These are phyloP conservation scores for Volvox reticuliferus DNA, from an alignment of 139 green algal genomes.

Conservation along the genomic window DNA sequence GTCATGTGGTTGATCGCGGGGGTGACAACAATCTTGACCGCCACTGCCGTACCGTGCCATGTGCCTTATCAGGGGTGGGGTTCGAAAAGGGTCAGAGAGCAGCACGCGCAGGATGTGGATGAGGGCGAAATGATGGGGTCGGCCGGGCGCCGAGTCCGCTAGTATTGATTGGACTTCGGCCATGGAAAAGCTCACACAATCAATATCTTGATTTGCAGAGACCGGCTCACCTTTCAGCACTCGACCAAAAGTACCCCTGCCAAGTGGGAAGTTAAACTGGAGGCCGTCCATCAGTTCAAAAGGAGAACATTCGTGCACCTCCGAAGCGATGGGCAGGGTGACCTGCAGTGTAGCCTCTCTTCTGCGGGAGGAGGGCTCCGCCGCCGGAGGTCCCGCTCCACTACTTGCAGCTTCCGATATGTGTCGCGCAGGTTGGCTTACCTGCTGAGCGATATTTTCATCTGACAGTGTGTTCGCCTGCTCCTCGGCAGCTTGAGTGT, in stretches of 20 bases:
- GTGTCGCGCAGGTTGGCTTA: neutral
- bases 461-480: neutral
- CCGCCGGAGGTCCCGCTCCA: neutral
- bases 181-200: no score
- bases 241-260: neutral
- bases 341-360: neutral
- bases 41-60: conserved; percentile 1
- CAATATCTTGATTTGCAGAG: no score
- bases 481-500: neutral
- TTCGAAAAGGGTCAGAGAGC: neutral
- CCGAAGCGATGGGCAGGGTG: neutral
- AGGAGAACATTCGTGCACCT: neutral
- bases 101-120: no score
- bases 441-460: neutral
- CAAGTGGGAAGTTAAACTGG: neutral
- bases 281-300: neutral
- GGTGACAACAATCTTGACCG: conserved; percentile 2
- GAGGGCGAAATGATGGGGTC: no score
- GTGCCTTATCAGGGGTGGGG: neutral
- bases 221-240: neutral
- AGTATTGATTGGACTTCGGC: no score
- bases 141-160: no score
- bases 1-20: neutral
- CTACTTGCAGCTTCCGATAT: neutral
- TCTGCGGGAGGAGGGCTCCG: neutral